These are phyloP conservation scores for Podospora didyma DNA, from an alignment of 495 filamentous ascomycete genomes.

Conservation along the genomic window DNA sequence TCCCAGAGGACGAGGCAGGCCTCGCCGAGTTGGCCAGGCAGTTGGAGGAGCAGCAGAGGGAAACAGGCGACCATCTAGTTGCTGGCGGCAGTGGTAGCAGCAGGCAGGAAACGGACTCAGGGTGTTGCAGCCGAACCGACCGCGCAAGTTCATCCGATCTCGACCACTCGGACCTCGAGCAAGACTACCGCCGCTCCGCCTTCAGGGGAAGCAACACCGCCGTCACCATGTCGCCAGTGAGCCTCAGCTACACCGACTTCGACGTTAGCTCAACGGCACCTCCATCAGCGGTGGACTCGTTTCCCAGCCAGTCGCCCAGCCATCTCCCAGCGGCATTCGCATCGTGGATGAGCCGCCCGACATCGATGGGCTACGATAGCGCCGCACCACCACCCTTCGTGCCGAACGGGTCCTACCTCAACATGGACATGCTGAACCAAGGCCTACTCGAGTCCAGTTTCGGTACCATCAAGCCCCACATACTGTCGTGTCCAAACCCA, in stretches of 20 bases:
- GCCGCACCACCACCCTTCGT: slow-evolving; percentile 22
- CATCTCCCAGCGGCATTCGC: slow-evolving; percentile 7
- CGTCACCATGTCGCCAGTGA: slow-evolving; percentile 43
- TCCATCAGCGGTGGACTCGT: slow-evolving; percentile 25
- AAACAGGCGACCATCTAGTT: slow-evolving; percentile 14
- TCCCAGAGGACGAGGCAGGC: slow-evolving; percentile 51
- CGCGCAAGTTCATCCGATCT: slow-evolving; percentile 50
- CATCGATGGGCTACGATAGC: slow-evolving; percentile 25
- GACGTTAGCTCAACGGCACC: slow-evolving; percentile 25
- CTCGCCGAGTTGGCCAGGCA: slow-evolving; percentile 47
- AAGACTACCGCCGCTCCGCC: slow-evolving; percentile 43
- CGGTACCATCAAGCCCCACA: slow-evolving; percentile 45
- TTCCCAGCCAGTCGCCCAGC: slow-evolving; percentile 28
- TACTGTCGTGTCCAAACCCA: slow-evolving; percentile 38
- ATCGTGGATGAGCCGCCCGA: slow-evolving; percentile 33
- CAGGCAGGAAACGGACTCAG: slow-evolving; percentile 33
- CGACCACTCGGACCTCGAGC: slow-evolving; percentile 49
- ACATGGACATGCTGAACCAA: slow-evolving; percentile 42
- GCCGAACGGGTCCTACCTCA: slow-evolving; percentile 24
- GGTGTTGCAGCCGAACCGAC: slow-evolving; percentile 33
- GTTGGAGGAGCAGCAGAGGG: slow-evolving; percentile 40
- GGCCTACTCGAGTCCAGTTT: slow-evolving; percentile 41
- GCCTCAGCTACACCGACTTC: slow-evolving; percentile 41
- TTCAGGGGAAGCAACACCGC: slow-evolving; percentile 30
- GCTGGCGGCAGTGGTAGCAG: slow-evolving; percentile 18